Conservation (phyloP, 768 basidiomycete genomes). For the Daedaleopsis nitida region DNA sequence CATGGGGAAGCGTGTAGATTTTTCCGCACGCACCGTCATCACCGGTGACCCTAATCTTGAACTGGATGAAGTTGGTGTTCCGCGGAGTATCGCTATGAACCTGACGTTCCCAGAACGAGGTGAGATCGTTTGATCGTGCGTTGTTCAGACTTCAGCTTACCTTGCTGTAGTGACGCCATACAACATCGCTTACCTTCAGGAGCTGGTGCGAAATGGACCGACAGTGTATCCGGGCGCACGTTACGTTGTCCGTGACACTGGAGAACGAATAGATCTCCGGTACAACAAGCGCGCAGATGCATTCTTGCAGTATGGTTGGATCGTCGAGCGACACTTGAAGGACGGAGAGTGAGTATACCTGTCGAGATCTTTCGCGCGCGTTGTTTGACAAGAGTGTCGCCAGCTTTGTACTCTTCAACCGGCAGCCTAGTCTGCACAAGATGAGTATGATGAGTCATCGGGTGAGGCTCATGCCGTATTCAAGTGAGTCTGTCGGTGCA, state of each 20-base stretch:
- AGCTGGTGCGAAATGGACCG: slow-evolving; percentile 93
- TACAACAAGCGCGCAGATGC: slow-evolving; percentile 97
- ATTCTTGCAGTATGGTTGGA: slow-evolving; percentile 96
- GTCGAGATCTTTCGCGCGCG: not conserved
- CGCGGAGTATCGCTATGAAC: slow-evolving; percentile 94
- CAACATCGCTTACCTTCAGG: slow-evolving; percentile 92
- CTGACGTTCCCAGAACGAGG: slow-evolving; percentile 97
- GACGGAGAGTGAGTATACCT: slow-evolving; percentile 89
- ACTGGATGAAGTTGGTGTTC: slow-evolving; percentile 96
- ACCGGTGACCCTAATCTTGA: slow-evolving; percentile 98
- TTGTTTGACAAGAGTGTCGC: not conserved
- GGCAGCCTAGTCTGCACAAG: slow-evolving; percentile 97
- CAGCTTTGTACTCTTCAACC: slow-evolving; percentile 94
- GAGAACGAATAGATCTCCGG: slow-evolving; percentile 93
- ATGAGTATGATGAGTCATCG: slow-evolving; percentile 99
- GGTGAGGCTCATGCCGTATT: slow-evolving; percentile 96
- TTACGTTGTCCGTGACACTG: slow-evolving; percentile 96
- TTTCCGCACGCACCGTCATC: slow-evolving; percentile 98
- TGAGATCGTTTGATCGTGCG: slow-evolving; percentile 34
- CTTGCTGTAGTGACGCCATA: slow-evolving; percentile 82
- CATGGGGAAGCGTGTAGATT: slow-evolving; percentile 99
- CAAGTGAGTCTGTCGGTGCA: slow-evolving; percentile 61
- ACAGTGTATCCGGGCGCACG: slow-evolving; percentile 94
- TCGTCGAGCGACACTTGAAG: slow-evolving; percentile 95
- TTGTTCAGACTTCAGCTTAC: no score